Evolutionary conservation across 208 protist genomes (phyloP).

Genomic region (Strigomonas culicis): DNA sequence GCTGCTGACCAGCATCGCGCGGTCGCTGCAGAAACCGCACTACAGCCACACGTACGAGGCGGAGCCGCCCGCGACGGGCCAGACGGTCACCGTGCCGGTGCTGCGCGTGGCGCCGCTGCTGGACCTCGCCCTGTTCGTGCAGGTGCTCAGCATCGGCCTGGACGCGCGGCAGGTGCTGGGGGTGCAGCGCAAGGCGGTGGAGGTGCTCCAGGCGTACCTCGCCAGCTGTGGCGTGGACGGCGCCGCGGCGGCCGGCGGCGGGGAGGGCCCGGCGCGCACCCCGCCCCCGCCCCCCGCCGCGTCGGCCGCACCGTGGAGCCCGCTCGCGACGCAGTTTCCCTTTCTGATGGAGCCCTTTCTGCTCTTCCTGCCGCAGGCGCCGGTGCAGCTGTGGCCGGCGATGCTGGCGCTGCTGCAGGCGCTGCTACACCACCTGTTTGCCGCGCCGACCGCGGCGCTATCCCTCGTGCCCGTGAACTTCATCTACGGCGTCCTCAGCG

Average conservation of each 20-base stretch:
- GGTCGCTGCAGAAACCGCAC: background rate
- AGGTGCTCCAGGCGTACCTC: slow-evolving; percentile 34
- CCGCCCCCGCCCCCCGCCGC: background rate
- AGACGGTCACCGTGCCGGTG: slow-evolving; percentile 11
- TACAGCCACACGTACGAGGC: too few relatives aligned
- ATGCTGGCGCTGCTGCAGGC: slow-evolving; percentile 32
- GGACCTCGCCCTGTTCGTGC: slow-evolving; percentile 32
- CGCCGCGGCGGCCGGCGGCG: slow-evolving; percentile 14
- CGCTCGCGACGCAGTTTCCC: background rate
- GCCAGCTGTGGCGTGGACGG: slow-evolving; percentile 19
- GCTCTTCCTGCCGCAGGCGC: background rate
- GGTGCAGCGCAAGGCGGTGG: slow-evolving; percentile 70
- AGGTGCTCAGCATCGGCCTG: slow-evolving; percentile 35
- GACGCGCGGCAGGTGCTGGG: slow-evolving; percentile 48
- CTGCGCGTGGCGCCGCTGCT: slow-evolving; percentile 28
- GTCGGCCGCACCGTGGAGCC: background rate
- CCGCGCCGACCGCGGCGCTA: slow-evolving; percentile 14
- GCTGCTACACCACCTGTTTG: slow-evolving; percentile 23
- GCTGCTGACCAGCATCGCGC: slow-evolving; percentile 17
- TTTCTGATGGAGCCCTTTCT: background rate
- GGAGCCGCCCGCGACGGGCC: too few relatives aligned
- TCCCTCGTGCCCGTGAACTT: slow-evolving; percentile 31
- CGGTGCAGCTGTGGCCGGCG: background rate
- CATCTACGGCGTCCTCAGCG: slow-evolving; percentile 8
- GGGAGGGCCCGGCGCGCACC: too few relatives aligned